These are phyloP conservation scores for Hevea brasiliensis DNA, from an alignment of 345 rosid genomes.

Conservation along the genomic window DNA sequence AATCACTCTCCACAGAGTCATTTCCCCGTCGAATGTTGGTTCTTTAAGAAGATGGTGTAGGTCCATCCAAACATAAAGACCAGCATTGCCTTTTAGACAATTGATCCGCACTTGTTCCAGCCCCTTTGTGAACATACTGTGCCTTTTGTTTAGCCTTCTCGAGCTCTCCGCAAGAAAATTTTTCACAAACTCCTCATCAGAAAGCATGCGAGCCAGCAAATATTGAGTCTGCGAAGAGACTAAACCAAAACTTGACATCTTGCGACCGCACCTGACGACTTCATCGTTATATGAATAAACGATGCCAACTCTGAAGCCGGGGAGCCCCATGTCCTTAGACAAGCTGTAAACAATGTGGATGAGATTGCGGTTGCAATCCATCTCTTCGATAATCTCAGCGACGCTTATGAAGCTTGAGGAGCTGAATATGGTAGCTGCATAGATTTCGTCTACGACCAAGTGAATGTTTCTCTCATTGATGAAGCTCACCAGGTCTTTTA, in stretches of 20 bases:
- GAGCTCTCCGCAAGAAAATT: slow-evolving; percentile 53
- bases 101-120: slow-evolving; percentile 49
- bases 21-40: slow-evolving; percentile 48
- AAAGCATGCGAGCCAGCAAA: slow-evolving; percentile 69
- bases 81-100: slow-evolving; percentile 58
- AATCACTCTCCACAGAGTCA: slow-evolving; percentile 60
- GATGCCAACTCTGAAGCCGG: slow-evolving; percentile 79
- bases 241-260: slow-evolving; percentile 87
- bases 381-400: slow-evolving; percentile 54
- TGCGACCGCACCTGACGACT: slow-evolving; percentile 60
- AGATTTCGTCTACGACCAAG: slow-evolving; percentile 80
- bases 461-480: slow-evolving; percentile 57
- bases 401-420: slow-evolving; percentile 57
- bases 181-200: slow-evolving; percentile 56
- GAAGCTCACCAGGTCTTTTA: slow-evolving; percentile 49
- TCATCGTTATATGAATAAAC: slow-evolving; percentile 72
- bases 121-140: slow-evolving; percentile 41
- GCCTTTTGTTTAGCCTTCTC: slow-evolving; percentile 50
- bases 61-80: slow-evolving; percentile 85
- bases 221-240: slow-evolving; percentile 75
- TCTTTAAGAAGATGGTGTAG: slow-evolving; percentile 54
- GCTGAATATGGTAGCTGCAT: slow-evolving; percentile 63
- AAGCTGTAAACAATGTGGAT: slow-evolving; percentile 77
- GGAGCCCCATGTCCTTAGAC: slow-evolving; percentile 93
- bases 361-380: slow-evolving; percentile 49